Evolutionary conservation across 495 filamentous ascomycete genomes (phyloP), one percentile per base, ranked within the genome.

Genomic region (Penicillium salamii): DNA sequence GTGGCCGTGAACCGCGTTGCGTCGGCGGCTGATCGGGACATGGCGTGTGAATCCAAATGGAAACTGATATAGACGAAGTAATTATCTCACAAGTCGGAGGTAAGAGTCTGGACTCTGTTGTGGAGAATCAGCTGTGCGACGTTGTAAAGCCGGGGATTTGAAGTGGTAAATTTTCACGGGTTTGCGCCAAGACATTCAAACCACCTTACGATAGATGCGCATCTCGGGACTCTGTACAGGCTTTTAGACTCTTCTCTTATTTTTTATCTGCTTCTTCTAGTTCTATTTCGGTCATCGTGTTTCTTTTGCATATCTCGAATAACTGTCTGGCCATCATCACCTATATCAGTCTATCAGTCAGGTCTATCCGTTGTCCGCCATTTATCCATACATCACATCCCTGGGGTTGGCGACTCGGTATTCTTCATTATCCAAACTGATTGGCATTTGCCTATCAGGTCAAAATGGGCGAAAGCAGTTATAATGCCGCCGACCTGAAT

Each of bases 1-100:
- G 89, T 95, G 24, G 91, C 81, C 42, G 92, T 97, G 79, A 98
- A 98, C 52, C 92, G 84, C 64, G 93, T 98, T 50, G 93, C 90
- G 73, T 97, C 93, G 55, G 83, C 84, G 64, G 90, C 85, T 70
- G 88, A 91, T 68, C 92, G 91, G 57, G 90, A 81, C 82, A 91
- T 89, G 49, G 28, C 63, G 55, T 17, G 41, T n/a, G 18, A 28
- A 34, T 15, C 36, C 39, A 34, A 8, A 17, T 42, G 14, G 9
- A 29, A 14, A n/a, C 26, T 21, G 20, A n/a, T n/a, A n/a, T n/a
- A n/a, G n/a, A n/a, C n/a, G n/a, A n/a, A n/a, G n/a, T n/a, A n/a
- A n/a, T n/a, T n/a, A n/a, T n/a, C n/a, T n/a, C n/a, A n/a, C n/a
- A n/a, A n/a, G n/a, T n/a, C 28, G 36, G 24, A 45, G 17, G 46